A percentile compares a stretch with the other conserved stretches of the same genome.
These are phyloP conservation scores for Tagetes erecta DNA, from an alignment of 129 eudicot species.

Conservation along the genomic window DNA sequence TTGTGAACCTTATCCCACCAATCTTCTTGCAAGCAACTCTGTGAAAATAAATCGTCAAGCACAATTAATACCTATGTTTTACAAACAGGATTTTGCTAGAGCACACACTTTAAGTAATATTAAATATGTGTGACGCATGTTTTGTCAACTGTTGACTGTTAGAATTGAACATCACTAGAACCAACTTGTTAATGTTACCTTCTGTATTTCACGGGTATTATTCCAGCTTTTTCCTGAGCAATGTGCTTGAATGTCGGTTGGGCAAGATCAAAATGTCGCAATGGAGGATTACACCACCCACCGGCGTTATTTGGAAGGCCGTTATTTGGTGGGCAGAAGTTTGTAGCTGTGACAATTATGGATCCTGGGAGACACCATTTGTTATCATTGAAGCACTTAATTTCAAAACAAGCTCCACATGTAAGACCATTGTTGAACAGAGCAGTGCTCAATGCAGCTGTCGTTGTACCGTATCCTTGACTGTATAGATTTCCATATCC, in stretches of 20 bases:
- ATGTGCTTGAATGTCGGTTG: slow-evolving; percentile 55
- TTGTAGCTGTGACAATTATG: slow-evolving; percentile 57
- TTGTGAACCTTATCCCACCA: slow-evolving; percentile 60
- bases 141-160: neutral
- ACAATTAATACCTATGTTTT: too few relatives aligned
- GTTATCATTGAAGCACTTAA: slow-evolving; percentile 46
- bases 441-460: slow-evolving; percentile 56
- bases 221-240: slow-evolving; percentile 59
- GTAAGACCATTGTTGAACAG: slow-evolving; percentile 59
- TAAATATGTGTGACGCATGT: too few relatives aligned
- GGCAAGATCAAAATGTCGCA: slow-evolving; percentile 58
- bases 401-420: slow-evolving; percentile 63
- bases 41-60: neutral
- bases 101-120: neutral
- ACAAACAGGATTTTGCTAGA: too few relatives aligned
- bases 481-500: slow-evolving; percentile 58
- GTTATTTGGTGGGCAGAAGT: slow-evolving; percentile 60
- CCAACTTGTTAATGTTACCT: slow-evolving; percentile 37
- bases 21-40: slow-evolving; percentile 60
- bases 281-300: slow-evolving; percentile 68
- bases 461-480: slow-evolving; percentile 57
- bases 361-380: slow-evolving; percentile 64
- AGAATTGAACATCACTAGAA: neutral
- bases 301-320: slow-evolving; percentile 53
- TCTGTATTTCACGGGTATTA: slow-evolving; percentile 57